Base-by-base conservation (phyloP, 805 yeast genomes). In the Wickerhamomyces subpelliculosus region DNA sequence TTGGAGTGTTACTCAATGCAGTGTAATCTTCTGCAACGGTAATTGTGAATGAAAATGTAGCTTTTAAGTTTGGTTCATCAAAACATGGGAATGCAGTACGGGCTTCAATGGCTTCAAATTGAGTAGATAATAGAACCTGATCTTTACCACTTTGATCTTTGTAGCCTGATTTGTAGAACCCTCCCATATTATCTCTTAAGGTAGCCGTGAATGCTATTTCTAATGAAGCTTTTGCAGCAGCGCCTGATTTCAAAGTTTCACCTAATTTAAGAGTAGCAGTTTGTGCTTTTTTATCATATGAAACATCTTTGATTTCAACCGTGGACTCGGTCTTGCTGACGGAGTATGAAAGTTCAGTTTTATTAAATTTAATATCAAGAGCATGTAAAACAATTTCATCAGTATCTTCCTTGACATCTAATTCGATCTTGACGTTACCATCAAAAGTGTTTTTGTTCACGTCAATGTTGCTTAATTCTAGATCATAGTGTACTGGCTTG, bases 31-130 rank as follows among this genome's bases (percentile, higher is more conserved):
- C 67, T 42, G 70, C 70, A 31, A 82, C 72, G 36, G 81, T 70
- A 54, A 84, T 66, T 21, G 78, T 62, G 43, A 84, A 67, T 37
- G 77, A 78, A 54, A 80, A 84, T 32, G 78, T 68, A 12, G 93
- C 87, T 62, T 84, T 84, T 43, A 81, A 69, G 46, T 82, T 78
- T 28, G 95, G 94, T 57, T 84, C 93, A 60, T 84, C 95, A 50
- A 79, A 82, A 57, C 82, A 83, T 27, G 95, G 95, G 64, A 84
- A 80, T 5, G 93, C 90, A 45, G 84, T 66, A 52, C 95, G 75
- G 42, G 90, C 87, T 52, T 83, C 88, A 25, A 88, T 80, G 18
- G 94, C 80, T 63, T 84, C 94, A 71, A 84, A 79, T 61, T 84
- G 94, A 32, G 94, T 84, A 35, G 89, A 80, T 32, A 86, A 81